These are phyloP conservation scores for Bryoglossum gracile DNA, from an alignment of 495 filamentous ascomycete species.

Conservation along the genomic window DNA sequence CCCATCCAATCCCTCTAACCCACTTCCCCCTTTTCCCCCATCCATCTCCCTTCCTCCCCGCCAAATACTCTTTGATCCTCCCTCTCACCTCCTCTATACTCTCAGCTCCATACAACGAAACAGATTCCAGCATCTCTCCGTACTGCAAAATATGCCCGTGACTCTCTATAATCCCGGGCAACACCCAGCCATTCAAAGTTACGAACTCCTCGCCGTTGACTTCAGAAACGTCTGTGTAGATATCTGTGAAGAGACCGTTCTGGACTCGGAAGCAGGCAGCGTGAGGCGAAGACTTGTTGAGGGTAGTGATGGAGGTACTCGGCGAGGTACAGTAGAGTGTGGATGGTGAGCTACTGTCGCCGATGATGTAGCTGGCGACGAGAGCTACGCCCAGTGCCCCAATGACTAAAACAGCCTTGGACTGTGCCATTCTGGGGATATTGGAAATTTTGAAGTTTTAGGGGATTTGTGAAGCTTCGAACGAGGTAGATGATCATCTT, in stretches of 20 bases:
- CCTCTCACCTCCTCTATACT: slow-evolving; percentile 42
- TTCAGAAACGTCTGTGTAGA: slow-evolving; percentile 14
- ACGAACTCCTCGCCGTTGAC: slow-evolving; percentile 6
- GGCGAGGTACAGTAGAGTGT: slow-evolving; percentile 16
- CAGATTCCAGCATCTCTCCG: slow-evolving; percentile 56
- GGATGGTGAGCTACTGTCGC: neutral
- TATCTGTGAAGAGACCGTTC: slow-evolving; percentile 22
- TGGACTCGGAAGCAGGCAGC: slow-evolving; percentile 39
- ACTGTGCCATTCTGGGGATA: neutral
- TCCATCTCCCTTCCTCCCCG: slow-evolving; percentile 30
- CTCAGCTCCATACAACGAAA: slow-evolving; percentile 47
- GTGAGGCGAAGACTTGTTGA: slow-evolving; percentile 21
- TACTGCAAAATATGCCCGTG: slow-evolving; percentile 57
- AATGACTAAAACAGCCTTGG: neutral
- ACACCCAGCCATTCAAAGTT: slow-evolving; percentile 32
- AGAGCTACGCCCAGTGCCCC: slow-evolving; percentile 6
- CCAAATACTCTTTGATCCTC: slow-evolving; percentile 40
- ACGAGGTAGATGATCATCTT: too few species aligned
- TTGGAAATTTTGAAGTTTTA: too few species aligned
- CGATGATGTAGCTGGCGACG: slow-evolving; percentile 17
- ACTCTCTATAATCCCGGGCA: slow-evolving; percentile 59
- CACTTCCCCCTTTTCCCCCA: slow-evolving; percentile 37
- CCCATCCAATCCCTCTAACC: slow-evolving; percentile 58
- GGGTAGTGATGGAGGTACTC: slow-evolving; percentile 32
- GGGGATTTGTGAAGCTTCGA: too few species aligned